Conservation (phyloP, 2,329 filamentous ascomycete genomes). For the Fusarium metavorans region DNA sequence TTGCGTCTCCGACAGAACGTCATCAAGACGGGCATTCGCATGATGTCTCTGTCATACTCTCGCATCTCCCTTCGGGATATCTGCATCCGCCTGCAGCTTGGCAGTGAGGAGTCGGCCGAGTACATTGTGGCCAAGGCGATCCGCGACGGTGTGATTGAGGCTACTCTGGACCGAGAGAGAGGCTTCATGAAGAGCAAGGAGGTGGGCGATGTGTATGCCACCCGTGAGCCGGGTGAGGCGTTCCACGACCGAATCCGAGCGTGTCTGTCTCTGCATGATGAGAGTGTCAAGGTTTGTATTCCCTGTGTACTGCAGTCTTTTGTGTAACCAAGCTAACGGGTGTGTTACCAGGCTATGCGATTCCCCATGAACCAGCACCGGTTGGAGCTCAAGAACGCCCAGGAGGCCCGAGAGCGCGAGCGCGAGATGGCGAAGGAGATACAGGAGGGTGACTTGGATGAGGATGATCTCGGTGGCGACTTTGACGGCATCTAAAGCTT, state of each 20-base stretch:
- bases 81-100: constrained; percentile 91
- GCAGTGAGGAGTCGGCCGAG: constrained; percentile 96
- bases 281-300: constrained; percentile 87
- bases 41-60: constrained; percentile 99
- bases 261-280: constrained; percentile 91
- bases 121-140: constrained; percentile 99
- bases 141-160: constrained; percentile 96
- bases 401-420: constrained; percentile 97
- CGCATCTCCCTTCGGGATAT: constrained; percentile 97
- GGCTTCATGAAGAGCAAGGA: constrained; percentile 99
- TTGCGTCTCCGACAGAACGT: constrained; percentile 96
- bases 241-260: constrained; percentile 98
- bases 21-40: constrained; percentile 98
- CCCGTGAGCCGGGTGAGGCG: constrained; percentile 92
- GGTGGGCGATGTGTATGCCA: constrained; percentile 94
- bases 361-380: constrained; percentile 99
- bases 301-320: neutral
- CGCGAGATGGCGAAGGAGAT: constrained; percentile 99
- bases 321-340: constrained; percentile 29
- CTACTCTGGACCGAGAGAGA: constrained; percentile 90
- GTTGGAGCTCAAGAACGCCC: constrained; percentile 95
- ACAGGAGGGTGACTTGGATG: constrained; percentile 95
- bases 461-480: constrained; percentile 94
- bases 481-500: constrained; percentile 89
- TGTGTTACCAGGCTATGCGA: constrained; percentile 81